phyloP scores from a whole-genome alignment of 2,329 filamentous ascomycete species.

The Alternaria ethzedia region DNA sequence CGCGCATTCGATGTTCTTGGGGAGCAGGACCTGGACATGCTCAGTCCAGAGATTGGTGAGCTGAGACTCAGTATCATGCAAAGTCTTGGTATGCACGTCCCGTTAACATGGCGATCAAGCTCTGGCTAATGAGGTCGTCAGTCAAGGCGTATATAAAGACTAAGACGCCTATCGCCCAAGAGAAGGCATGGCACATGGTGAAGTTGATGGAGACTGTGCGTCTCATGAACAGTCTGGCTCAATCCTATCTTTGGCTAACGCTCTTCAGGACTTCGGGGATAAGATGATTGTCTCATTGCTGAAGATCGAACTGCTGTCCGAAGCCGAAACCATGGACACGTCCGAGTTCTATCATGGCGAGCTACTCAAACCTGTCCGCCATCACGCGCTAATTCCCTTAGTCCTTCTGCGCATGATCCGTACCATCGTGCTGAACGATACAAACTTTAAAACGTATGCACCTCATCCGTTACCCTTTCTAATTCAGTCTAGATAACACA shows the following conservation, averaged over 20 bases:
- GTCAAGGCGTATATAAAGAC: conserved; percentile 63
- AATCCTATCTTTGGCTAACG: neutral
- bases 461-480: neutral
- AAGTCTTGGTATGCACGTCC: conserved; percentile 42
- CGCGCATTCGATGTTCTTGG: conserved; percentile 68
- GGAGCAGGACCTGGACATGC: conserved; percentile 59
- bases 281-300: conserved; percentile 71
- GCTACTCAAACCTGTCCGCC: neutral
- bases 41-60: conserved; percentile 67
- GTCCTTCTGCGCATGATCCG: conserved; percentile 68
- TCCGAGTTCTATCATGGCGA: conserved; percentile 52
- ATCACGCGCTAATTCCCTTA: conserved; percentile 26
- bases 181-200: conserved; percentile 65
- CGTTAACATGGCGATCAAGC: too few relatives aligned
- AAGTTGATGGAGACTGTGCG: conserved; percentile 62
- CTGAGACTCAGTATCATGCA: conserved; percentile 72
- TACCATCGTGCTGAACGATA: conserved; percentile 64
- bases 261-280: conserved; percentile 61
- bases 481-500: neutral
- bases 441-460: conserved; percentile 65
- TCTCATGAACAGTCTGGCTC: neutral
- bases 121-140: conserved; percentile 39
- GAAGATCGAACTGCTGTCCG: conserved; percentile 70
- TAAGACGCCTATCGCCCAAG: conserved; percentile 52
- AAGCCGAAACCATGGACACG: conserved; percentile 43